These are phyloP conservation scores for Cladobotryum mycophilum DNA, from an alignment of 2,329 filamentous ascomycete species.

Conservation along the genomic window DNA sequence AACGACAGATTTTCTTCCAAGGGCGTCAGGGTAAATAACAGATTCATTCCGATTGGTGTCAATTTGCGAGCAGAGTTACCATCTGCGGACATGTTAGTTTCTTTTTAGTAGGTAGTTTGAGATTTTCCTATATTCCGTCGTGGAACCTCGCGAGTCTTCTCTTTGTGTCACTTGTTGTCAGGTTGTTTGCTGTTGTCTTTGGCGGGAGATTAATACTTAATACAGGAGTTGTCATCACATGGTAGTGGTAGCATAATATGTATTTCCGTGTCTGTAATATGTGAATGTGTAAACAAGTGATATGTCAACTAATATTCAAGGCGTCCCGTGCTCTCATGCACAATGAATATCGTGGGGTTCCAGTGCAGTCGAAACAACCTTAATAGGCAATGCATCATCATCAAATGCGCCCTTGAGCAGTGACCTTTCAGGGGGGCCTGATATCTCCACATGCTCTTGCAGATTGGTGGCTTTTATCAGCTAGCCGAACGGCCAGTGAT, in stretches of 20 bases:
- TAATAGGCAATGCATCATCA: too few species aligned
- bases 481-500: too few species aligned
- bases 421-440: too few species aligned
- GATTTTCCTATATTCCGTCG: not conserved
- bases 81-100: slow-evolving; percentile 8
- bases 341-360: too few species aligned
- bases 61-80: slow-evolving; percentile 6
- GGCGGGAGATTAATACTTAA: not conserved
- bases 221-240: too few species aligned
- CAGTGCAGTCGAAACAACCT: too few species aligned
- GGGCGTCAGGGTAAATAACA: slow-evolving; percentile 13
- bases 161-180: not conserved
- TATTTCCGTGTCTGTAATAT: not conserved
- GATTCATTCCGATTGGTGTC: slow-evolving; percentile 9
- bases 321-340: too few species aligned
- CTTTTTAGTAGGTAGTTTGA: slow-evolving; percentile 3
- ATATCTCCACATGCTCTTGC: too few species aligned
- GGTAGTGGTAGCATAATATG: too few species aligned
- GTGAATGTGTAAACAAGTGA: not conserved
- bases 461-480: too few species aligned
- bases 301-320: not conserved
- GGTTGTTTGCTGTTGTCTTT: not conserved
- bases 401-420: too few species aligned
- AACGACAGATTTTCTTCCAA: slow-evolving; percentile 2
- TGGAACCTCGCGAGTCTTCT: not conserved